These are phyloP conservation scores for Chaetomium sp. DNA, from an alignment of 2,329 filamentous ascomycete species.

Conservation along the genomic window DNA sequence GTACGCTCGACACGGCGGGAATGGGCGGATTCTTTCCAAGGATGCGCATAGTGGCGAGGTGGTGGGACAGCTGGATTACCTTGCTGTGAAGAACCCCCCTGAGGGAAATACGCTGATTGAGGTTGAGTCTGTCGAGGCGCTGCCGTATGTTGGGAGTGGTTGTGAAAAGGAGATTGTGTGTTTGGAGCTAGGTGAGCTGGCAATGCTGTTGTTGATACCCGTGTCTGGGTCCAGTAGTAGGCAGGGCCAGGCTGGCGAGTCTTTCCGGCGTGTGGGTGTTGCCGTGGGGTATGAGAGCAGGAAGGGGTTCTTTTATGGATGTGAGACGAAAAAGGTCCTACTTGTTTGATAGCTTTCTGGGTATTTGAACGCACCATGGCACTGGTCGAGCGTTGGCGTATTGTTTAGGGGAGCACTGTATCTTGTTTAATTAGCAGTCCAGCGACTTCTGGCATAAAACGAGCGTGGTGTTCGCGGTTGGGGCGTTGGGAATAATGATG, in stretches of 20 bases:
- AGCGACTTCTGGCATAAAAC: too few relatives aligned
- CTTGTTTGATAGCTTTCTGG: conserved; percentile 8
- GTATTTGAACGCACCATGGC: too few relatives aligned
- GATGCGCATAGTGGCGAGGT: conserved; percentile 24
- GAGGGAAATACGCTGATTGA: too few relatives aligned
- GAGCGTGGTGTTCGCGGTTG: too few relatives aligned
- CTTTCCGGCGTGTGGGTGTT: conserved; percentile 21
- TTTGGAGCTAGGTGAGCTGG: conserved; percentile 22
- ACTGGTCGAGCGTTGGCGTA: too few relatives aligned
- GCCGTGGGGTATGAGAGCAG: conserved; percentile 20
- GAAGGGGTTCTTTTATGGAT: conserved; percentile 24
- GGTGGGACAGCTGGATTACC: conserved; percentile 23
- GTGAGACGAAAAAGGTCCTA: conserved; percentile 15
- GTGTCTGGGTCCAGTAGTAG: not conserved
- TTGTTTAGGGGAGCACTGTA: too few relatives aligned
- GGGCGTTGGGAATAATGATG: too few relatives aligned
- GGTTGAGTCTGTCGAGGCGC: not conserved
- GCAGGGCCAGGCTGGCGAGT: conserved; percentile 1
- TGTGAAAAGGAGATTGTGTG: conserved; percentile 21
- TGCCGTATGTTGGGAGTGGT: conserved; percentile 15
- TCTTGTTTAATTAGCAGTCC: too few relatives aligned
- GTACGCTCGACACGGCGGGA: conserved; percentile 16
- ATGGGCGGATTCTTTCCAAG: conserved; percentile 20
- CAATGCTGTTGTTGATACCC: conserved; percentile 21
- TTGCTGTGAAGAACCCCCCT: not conserved